A percentile compares a stretch with the other conserved stretches of the same genome.
These are phyloP conservation scores for Lachancea fermentati DNA, from an alignment of 805 yeast genomes.

Conservation along the genomic window DNA sequence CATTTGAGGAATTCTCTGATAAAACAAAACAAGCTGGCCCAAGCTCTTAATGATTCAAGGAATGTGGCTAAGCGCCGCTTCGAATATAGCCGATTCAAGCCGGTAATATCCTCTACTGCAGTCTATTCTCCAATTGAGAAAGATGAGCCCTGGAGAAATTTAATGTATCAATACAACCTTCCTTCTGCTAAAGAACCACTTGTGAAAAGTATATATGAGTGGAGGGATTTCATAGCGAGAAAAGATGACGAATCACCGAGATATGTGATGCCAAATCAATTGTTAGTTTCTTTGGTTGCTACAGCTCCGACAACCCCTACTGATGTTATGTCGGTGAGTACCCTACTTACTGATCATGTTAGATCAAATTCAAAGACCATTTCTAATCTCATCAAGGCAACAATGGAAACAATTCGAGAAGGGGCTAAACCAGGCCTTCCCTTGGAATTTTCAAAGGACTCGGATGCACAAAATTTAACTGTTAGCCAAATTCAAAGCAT, in stretches of 20 bases:
- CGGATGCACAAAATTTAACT: neutral
- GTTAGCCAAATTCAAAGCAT: neutral
- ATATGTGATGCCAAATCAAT: slow-evolving; percentile 77
- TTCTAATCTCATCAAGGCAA: slow-evolving; percentile 48
- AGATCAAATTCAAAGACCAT: slow-evolving; percentile 52
- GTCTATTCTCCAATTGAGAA: slow-evolving; percentile 50
- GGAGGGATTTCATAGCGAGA: slow-evolving; percentile 82
- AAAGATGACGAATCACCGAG: slow-evolving; percentile 77
- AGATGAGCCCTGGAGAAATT: slow-evolving; percentile 58
- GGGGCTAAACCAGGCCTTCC: too few relatives aligned
- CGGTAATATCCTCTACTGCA: slow-evolving; percentile 24
- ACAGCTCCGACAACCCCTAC: slow-evolving; percentile 52
- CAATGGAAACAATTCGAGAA: slow-evolving; percentile 29
- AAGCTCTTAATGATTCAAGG: slow-evolving; percentile 69
- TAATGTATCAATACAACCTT: slow-evolving; percentile 62
- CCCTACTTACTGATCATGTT: slow-evolving; percentile 47
- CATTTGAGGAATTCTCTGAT: slow-evolving; percentile 59
- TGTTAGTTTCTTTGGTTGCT: slow-evolving; percentile 56
- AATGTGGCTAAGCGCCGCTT: slow-evolving; percentile 75
- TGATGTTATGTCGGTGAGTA: slow-evolving; percentile 46
- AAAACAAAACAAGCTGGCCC: slow-evolving; percentile 44
- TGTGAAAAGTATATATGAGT: slow-evolving; percentile 57
- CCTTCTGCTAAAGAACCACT: slow-evolving; percentile 48
- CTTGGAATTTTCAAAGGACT: neutral
- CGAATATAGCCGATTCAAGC: slow-evolving; percentile 69